phyloP scores from a whole-genome alignment of 2,329 filamentous ascomycete genomes.

The Claviceps pusilla region DNA sequence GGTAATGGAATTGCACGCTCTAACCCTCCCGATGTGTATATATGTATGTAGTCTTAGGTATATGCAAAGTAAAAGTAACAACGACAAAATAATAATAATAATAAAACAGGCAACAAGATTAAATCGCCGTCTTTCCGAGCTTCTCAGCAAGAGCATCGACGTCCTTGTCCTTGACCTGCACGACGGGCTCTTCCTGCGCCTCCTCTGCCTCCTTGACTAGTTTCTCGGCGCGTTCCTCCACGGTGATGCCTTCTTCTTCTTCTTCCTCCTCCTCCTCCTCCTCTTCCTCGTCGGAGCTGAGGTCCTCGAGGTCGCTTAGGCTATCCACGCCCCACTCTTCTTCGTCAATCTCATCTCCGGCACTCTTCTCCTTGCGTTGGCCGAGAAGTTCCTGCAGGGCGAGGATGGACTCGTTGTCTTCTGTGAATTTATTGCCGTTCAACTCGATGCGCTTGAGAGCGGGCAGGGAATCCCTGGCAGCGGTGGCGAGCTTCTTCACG shows the following conservation, averaged over 20 bases:
- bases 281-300: slow-evolving; percentile 53
- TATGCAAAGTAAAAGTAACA: neutral
- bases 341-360: slow-evolving; percentile 53
- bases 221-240: slow-evolving; percentile 54
- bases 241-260: slow-evolving; percentile 34
- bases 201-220: slow-evolving; percentile 53
- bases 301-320: slow-evolving; percentile 72
- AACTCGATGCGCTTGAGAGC: slow-evolving; percentile 74
- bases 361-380: slow-evolving; percentile 59
- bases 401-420: slow-evolving; percentile 63
- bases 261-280: slow-evolving; percentile 50
- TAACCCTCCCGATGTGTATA: slow-evolving; percentile 6
- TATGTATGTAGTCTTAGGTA: neutral
- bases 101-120: slow-evolving; percentile 1
- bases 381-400: slow-evolving; percentile 58
- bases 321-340: slow-evolving; percentile 76
- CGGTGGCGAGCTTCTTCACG: slow-evolving; percentile 54
- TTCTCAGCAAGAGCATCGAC: slow-evolving; percentile 68
- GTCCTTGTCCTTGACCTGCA: slow-evolving; percentile 55
- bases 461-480: slow-evolving; percentile 54
- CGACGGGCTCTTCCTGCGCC: slow-evolving; percentile 59
- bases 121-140: slow-evolving; percentile 55
- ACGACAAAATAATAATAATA: neutral
- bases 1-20: slow-evolving; percentile 14
- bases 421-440: slow-evolving; percentile 88